Conservation (phyloP, 2,329 filamentous ascomycete genomes). For the Curvularia eragrostidis region DNA sequence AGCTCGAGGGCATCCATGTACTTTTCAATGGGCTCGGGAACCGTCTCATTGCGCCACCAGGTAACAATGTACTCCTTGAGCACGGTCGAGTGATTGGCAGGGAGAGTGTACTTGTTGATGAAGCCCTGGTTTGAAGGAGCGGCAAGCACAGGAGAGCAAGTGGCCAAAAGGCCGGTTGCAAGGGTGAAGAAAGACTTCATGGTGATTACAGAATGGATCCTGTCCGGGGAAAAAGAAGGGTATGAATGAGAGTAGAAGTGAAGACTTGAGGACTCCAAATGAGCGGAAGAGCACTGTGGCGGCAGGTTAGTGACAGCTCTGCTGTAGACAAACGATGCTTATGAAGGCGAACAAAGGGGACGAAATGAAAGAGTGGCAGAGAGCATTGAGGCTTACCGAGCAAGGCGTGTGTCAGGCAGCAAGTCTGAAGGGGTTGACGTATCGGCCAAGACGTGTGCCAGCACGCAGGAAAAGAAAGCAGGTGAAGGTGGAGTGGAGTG, state of each 20-base stretch:
- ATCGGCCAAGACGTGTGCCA: slow-evolving; percentile 51
- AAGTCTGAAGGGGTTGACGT: slow-evolving; percentile 35
- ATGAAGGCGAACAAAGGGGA: slow-evolving; percentile 15
- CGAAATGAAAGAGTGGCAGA: slow-evolving; percentile 8
- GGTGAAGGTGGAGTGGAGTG: slow-evolving; percentile 22
- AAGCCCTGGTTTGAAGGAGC: slow-evolving; percentile 29
- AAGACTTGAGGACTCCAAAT: slow-evolving; percentile 27
- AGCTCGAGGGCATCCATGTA: slow-evolving; percentile 38
- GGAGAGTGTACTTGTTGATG: slow-evolving; percentile 30
- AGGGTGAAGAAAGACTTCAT: slow-evolving; percentile 43
- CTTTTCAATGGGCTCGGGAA: slow-evolving; percentile 10
- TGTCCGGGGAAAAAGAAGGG: slow-evolving; percentile 27
- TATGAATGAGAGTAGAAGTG: slow-evolving; percentile 18
- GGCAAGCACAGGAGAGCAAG: slow-evolving; percentile 28
- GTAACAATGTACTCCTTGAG: slow-evolving; percentile 42
- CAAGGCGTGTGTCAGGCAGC: slow-evolving; percentile 36
- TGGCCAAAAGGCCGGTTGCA: slow-evolving; percentile 38
- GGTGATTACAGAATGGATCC: slow-evolving; percentile 35
- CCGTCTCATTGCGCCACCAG: slow-evolving; percentile 29
- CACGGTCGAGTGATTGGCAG: slow-evolving; percentile 37
- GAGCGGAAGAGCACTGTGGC: slow-evolving; percentile 33
- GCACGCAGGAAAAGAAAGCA: slow-evolving; percentile 37
- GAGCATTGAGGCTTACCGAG: slow-evolving; percentile 1
- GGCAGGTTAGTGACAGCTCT: slow-evolving; percentile 26
- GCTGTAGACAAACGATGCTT: slow-evolving; percentile 17